phyloP scores from a whole-genome alignment of 495 filamentous ascomycete genomes.

The Aspergillus leporis region DNA sequence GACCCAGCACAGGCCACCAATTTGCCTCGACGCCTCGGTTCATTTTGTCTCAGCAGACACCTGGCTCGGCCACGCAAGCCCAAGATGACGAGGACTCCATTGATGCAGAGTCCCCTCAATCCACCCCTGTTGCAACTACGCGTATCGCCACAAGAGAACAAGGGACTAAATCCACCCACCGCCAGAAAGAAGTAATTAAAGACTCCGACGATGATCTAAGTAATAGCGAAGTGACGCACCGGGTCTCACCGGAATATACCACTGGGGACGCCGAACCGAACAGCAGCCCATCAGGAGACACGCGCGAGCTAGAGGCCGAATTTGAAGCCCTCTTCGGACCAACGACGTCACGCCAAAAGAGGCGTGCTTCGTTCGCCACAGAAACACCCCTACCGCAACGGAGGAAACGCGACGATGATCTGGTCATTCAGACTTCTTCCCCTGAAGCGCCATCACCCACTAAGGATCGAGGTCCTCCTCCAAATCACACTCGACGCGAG shows the following conservation, averaged over 20 bases:
- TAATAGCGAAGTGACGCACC: constrained; percentile 3
- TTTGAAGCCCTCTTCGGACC: constrained; percentile 36
- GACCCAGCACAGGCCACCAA: constrained; percentile 32
- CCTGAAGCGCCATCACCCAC: constrained; percentile 13
- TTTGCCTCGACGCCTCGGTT: constrained; percentile 48
- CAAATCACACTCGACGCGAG: background rate
- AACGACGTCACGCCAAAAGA: constrained; percentile 28
- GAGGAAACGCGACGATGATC: constrained; percentile 6
- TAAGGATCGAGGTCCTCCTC: background rate
- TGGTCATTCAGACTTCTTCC: constrained; percentile 21
- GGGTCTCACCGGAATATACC: background rate
- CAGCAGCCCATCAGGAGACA: constrained; percentile 23
- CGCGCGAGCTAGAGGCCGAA: constrained; percentile 22
- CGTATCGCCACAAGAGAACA: constrained; percentile 13
- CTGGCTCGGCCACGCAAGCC: constrained; percentile 5
- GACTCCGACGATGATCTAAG: constrained; percentile 29
- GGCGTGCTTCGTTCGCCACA: constrained; percentile 20
- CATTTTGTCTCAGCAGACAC: constrained; percentile 33
- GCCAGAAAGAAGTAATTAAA: constrained; percentile 38
- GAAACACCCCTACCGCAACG: constrained; percentile 7
- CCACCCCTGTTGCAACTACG: constrained; percentile 15
- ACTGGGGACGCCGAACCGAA: constrained; percentile 18
- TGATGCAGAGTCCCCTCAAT: constrained; percentile 19
- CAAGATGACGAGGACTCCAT: constrained; percentile 22
- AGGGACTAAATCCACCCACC: constrained; percentile 13